These are phyloP conservation scores for Coemansia sp. DNA, from an alignment of 192 early-diverging fungal genomes.

Conservation along the genomic window DNA sequence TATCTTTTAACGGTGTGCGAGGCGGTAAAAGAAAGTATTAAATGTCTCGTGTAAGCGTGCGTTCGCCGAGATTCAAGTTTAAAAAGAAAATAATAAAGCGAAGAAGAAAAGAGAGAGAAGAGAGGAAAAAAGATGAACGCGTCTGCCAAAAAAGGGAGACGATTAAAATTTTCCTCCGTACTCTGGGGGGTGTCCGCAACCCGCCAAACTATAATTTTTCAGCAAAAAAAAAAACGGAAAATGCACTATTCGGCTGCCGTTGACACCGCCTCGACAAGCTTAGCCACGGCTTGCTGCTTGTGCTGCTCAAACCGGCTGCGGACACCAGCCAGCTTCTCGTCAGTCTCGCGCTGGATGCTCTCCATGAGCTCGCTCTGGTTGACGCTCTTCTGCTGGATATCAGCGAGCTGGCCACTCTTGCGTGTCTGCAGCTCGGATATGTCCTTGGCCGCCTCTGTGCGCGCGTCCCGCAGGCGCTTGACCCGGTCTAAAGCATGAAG, in stretches of 20 bases:
- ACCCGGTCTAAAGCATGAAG: conserved; percentile 61
- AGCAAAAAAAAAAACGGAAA: too few relatives aligned
- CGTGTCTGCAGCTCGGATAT: conserved; percentile 80
- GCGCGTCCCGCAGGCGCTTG: conserved; percentile 92
- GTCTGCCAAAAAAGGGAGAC: too few relatives aligned
- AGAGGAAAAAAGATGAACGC: not conserved
- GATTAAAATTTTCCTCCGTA: conserved; percentile 1
- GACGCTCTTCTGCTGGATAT: conserved; percentile 38
- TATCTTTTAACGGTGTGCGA: too few relatives aligned
- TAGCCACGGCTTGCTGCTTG: conserved; percentile 30
- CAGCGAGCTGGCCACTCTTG: conserved; percentile 70
- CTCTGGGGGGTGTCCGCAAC: conserved; percentile 5
- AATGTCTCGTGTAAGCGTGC: not conserved
- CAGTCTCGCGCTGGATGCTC: conserved; percentile 36
- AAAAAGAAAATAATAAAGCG: not conserved
- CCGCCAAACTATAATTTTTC: too few relatives aligned
- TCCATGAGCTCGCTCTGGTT: conserved; percentile 34
- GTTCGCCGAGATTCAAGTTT: too few relatives aligned
- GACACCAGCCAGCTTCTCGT: conserved; percentile 29
- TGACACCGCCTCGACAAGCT: conserved; percentile 35
- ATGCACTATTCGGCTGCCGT: not conserved
- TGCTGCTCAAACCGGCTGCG: conserved; percentile 41
- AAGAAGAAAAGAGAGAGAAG: not conserved
- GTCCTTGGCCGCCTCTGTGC: conserved; percentile 88
- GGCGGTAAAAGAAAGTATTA: not conserved